Evolutionary conservation across 345 rosid genomes (phyloP).

Genomic region (Melaleuca alternifolia): DNA sequence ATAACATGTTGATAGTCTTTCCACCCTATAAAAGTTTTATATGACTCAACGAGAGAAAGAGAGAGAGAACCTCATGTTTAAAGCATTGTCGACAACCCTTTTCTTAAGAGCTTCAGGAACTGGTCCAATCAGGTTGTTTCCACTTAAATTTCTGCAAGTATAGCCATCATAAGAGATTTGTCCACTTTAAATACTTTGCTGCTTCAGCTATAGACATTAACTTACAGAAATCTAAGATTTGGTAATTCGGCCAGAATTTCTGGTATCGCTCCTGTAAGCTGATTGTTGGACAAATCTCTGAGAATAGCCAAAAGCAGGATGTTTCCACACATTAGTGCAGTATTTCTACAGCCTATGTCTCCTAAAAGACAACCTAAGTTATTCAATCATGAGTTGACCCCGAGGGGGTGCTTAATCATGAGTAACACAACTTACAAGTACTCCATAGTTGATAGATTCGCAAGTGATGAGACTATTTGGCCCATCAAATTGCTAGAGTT

Average conservation of each 20-base stretch:
- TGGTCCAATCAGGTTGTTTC: constrained; percentile 28
- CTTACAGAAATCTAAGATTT: constrained; percentile 12
- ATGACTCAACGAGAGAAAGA: too few species aligned
- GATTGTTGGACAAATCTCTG: constrained; percentile 19
- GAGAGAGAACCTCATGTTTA: constrained; percentile 1
- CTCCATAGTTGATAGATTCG: not conserved
- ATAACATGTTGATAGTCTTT: not conserved
- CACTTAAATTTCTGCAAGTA: constrained; percentile 21
- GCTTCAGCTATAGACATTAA: not conserved
- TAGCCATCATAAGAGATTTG: not conserved
- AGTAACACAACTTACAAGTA: not conserved
- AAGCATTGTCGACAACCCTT: constrained; percentile 3
- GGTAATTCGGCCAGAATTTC: constrained; percentile 4
- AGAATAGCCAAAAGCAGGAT: not conserved
- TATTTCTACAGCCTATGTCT: too few species aligned
- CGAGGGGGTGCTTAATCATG: not conserved
- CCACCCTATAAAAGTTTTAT: too few species aligned
- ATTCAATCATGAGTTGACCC: not conserved
- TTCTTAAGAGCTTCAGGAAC: constrained; percentile 20
- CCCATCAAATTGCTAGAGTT: not conserved
- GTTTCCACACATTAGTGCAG: not conserved
- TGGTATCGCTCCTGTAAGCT: constrained; percentile 9
- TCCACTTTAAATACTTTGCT: too few species aligned
- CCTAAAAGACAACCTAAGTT: not conserved
- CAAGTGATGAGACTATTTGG: not conserved